phyloP scores from a whole-genome alignment of 139 green algal genomes.

The Trebouxia sp. region DNA sequence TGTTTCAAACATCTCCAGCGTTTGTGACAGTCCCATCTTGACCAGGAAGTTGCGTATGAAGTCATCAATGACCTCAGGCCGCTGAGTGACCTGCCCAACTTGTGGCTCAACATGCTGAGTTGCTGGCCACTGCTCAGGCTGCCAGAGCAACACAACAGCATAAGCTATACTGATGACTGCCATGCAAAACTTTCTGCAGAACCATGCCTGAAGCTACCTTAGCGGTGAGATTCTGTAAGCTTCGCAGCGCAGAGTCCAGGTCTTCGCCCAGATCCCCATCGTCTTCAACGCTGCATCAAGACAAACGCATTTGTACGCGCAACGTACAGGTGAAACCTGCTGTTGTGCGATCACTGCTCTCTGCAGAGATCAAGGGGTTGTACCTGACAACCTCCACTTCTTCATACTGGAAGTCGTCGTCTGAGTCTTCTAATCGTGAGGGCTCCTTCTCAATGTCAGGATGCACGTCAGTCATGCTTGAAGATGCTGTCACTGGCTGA shows the following conservation, averaged over 20 bases:
- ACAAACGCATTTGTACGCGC: not conserved
- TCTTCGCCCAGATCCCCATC: conserved; percentile 72
- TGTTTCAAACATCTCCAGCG: conserved; percentile 80
- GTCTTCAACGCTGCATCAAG: conserved; percentile 56
- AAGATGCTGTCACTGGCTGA: too few relatives aligned
- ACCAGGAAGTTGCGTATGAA: conserved; percentile 89
- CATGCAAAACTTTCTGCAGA: too few relatives aligned
- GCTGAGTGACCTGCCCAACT: conserved; percentile 37
- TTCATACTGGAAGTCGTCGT: conserved; percentile 84
- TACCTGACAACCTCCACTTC: conserved; percentile 74
- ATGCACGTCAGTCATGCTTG: not conserved
- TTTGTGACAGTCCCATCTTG: conserved; percentile 68
- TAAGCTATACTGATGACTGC: too few relatives aligned
- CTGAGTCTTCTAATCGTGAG: conserved; percentile 50
- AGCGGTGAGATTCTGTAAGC: conserved; percentile 59
- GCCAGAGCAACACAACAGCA: not conserved
- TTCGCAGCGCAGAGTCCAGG: conserved; percentile 70
- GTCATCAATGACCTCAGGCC: conserved; percentile 83
- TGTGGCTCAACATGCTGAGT: not conserved
- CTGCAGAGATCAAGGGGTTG: not conserved
- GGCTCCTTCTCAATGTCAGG: not conserved
- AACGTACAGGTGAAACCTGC: too few relatives aligned
- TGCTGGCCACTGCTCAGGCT: conserved; percentile 12
- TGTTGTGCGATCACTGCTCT: too few relatives aligned
- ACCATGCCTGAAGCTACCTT: conserved; percentile 41